Percentiles rank a stretch among this genome's conserved stretches.
Conservation (phyloP, 768 basidiomycete genomes). For the Tricholoma terreum region DNA sequence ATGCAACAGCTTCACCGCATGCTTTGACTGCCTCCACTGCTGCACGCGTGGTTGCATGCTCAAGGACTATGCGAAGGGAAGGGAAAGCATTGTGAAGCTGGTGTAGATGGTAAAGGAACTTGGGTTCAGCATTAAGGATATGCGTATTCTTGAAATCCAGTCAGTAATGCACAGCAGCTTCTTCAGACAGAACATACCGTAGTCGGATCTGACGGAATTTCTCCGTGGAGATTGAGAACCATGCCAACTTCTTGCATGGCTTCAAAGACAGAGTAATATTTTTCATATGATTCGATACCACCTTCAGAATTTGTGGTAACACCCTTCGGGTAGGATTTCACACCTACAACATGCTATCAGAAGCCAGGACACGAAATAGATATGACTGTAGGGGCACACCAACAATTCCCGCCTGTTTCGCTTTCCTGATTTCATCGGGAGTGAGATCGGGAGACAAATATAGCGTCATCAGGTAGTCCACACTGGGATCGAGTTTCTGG, state of each 20-base stretch:
- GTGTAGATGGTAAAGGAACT: conserved; percentile 84
- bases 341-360: conserved; percentile 38
- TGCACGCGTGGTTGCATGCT: conserved; percentile 92
- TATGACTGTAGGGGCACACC: conserved; percentile 37
- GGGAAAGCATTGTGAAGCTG: conserved; percentile 85
- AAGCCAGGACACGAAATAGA: not conserved
- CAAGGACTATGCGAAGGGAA: conserved; percentile 88
- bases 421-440: conserved; percentile 86
- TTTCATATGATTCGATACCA: conserved; percentile 93
- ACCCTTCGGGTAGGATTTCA: conserved; percentile 96
- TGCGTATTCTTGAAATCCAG: conserved; percentile 68
- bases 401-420: conserved; percentile 77
- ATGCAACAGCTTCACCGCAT: conserved; percentile 81
- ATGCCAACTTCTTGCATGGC: conserved; percentile 92
- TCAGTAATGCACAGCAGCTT: not conserved
- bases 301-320: conserved; percentile 97
- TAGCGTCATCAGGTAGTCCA: conserved; percentile 93
- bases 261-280: conserved; percentile 89
- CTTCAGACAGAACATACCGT: conserved; percentile 37
- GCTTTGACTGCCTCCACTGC: conserved; percentile 84
- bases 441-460: conserved; percentile 93
- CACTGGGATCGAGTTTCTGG: conserved; percentile 66
- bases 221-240: conserved; percentile 96
- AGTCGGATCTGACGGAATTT: conserved; percentile 83
- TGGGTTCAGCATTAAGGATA: conserved; percentile 88